A percentile compares a stretch with the other conserved stretches of the same genome.
phyloP scores from a whole-genome alignment of 1,284 basidiomycete species.

The Leucocoprinus gongylophorus region DNA sequence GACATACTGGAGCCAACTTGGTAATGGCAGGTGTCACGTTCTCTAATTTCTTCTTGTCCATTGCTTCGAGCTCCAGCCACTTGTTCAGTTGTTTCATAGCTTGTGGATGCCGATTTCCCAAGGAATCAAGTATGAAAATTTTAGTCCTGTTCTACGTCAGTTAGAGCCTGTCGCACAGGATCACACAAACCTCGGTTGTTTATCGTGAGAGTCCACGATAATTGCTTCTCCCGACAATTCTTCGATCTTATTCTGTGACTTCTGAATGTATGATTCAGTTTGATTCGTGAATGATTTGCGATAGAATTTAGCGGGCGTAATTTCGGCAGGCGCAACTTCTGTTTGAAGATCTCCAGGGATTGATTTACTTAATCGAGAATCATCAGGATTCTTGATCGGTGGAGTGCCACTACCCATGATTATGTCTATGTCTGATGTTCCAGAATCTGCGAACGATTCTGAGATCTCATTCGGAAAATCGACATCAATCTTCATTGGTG shows the following conservation, averaged over 20 bases:
- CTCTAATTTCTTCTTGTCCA: slow-evolving; percentile 59
- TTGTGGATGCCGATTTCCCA: slow-evolving; percentile 62
- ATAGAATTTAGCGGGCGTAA: slow-evolving; percentile 9
- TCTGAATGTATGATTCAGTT: neutral
- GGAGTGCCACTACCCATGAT: neutral
- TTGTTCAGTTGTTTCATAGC: slow-evolving; percentile 54
- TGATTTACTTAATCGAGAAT: neutral
- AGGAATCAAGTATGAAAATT: slow-evolving; percentile 85
- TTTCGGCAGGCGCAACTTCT: slow-evolving; percentile 3
- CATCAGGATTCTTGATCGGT: neutral
- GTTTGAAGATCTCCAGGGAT: neutral
- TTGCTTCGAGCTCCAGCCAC: slow-evolving; percentile 78
- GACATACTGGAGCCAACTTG: slow-evolving; percentile 7
- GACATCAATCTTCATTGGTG: slow-evolving; percentile 7
- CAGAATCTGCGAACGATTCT: neutral
- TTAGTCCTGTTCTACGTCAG: slow-evolving; percentile 45
- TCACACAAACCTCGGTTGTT: neutral
- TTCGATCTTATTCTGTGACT: neutral
- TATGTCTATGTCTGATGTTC: neutral
- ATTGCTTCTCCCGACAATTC: neutral
- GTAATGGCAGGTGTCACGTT: slow-evolving; percentile 3
- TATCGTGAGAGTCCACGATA: neutral
- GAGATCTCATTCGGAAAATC: neutral
- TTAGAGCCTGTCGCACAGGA: neutral
- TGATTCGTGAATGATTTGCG: slow-evolving; percentile 1